Conservation (phyloP, 495 filamentous ascomycete genomes). For the Clavariopsis aquatica region DNA sequence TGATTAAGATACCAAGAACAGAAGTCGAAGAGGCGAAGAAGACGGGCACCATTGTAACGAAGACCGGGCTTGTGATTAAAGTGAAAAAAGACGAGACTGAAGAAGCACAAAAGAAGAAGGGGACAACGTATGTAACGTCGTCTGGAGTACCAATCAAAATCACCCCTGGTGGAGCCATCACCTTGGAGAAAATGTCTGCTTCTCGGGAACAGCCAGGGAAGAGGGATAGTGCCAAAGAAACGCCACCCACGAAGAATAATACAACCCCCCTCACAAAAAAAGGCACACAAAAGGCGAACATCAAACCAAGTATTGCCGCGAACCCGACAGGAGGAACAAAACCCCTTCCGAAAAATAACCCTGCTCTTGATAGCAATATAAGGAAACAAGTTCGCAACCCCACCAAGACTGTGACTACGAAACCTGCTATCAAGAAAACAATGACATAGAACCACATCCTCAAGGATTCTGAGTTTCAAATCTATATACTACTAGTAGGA, state of each 20-base stretch:
- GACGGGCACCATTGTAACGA: constrained; percentile 29
- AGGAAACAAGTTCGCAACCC: constrained; percentile 8
- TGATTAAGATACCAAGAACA: constrained; percentile 34
- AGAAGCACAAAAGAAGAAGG: constrained; percentile 35
- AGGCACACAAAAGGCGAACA: not conserved
- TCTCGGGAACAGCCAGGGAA: constrained; percentile 2
- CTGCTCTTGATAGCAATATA: not conserved
- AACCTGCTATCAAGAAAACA: constrained; percentile 13
- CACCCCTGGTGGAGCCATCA: constrained; percentile 24
- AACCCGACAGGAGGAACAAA: not conserved
- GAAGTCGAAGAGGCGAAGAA: constrained; percentile 35
- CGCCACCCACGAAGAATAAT: not conserved
- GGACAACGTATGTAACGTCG: constrained; percentile 25
- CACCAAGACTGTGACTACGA: constrained; percentile 3
- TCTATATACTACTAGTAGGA: no score
- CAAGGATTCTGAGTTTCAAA: not conserved
- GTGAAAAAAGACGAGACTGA: constrained; percentile 24
- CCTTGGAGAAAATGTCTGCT: constrained; percentile 13
- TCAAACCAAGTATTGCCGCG: not conserved
- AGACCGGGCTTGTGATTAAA: constrained; percentile 27
- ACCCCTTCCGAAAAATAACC: not conserved
- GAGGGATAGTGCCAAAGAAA: not conserved
- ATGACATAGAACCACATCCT: not conserved
- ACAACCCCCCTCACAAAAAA: not conserved
- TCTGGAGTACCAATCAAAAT: constrained; percentile 31